A percentile compares a stretch with the other conserved stretches of the same genome.
Conservation (phyloP, 768 basidiomycete genomes). For the Strobilomyces confusus region DNA sequence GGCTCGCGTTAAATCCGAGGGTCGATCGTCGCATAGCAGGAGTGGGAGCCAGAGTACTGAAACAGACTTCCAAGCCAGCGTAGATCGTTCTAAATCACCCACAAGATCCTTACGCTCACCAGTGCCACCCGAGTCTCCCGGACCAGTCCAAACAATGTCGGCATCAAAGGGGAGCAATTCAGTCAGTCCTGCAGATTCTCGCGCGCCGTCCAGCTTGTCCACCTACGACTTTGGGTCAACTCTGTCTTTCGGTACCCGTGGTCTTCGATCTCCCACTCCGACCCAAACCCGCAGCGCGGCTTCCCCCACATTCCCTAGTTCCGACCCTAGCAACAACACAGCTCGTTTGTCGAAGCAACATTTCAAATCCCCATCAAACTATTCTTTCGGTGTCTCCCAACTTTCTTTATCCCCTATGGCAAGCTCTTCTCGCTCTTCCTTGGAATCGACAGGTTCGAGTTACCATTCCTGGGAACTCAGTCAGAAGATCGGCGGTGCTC, state of each 20-base stretch:
- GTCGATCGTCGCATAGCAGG: conserved; percentile 42
- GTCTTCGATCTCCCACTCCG: conserved; percentile 61
- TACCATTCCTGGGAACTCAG: conserved; percentile 77
- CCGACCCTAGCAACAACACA: conserved; percentile 37
- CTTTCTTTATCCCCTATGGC: conserved; percentile 67
- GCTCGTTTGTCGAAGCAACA: conserved; percentile 54
- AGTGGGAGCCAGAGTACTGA: conserved; percentile 56
- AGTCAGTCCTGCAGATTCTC: conserved; percentile 33
- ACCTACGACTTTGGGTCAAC: conserved; percentile 48
- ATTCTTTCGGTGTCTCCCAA: conserved; percentile 48
- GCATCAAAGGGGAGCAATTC: conserved; percentile 29
- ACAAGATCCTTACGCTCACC: conserved; percentile 53
- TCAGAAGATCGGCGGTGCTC: conserved; percentile 48
- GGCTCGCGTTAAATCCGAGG: conserved; percentile 28
- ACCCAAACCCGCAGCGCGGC: conserved; percentile 59
- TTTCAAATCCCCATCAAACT: conserved; percentile 45
- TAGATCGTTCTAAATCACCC: conserved; percentile 39
- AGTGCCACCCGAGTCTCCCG: conserved; percentile 57
- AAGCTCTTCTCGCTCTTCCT: conserved; percentile 75
- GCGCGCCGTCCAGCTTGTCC: conserved; percentile 47
- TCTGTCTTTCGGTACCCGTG: conserved; percentile 35
- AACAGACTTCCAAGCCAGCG: conserved; percentile 19
- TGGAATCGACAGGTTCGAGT: conserved; percentile 79
- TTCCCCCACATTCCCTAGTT: conserved; percentile 37
- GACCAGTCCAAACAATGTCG: conserved; percentile 33